Evolutionary conservation across 2,329 filamentous ascomycete genomes (phyloP).

Genomic region (Colletotrichum costaricense): DNA sequence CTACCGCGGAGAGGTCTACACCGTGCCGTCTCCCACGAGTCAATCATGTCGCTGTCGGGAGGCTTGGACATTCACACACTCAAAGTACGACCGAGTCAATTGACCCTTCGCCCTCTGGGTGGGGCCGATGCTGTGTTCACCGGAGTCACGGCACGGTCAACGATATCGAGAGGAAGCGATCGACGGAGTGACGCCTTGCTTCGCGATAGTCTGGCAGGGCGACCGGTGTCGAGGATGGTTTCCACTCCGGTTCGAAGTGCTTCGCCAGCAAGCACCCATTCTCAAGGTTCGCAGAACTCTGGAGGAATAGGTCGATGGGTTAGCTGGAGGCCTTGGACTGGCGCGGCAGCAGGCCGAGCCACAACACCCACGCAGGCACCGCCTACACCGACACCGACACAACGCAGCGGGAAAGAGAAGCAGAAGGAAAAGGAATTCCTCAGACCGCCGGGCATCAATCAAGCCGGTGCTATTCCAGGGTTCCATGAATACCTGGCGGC

Average conservation of each 20-base stretch:
- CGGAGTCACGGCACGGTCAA: conserved; percentile 69
- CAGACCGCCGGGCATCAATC: conserved; percentile 80
- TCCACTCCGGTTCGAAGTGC: conserved; percentile 44
- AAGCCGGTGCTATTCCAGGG: conserved; percentile 78
- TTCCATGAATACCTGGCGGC: conserved; percentile 69
- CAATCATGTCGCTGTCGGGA: conserved; percentile 85
- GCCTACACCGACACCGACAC: conserved; percentile 38
- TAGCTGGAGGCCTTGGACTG: conserved; percentile 62
- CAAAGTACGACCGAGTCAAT: conserved; percentile 79
- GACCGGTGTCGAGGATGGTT: conserved; percentile 47
- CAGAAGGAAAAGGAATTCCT: conserved; percentile 50
- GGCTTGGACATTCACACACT: conserved; percentile 92
- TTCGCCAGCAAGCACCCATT: conserved; percentile 42
- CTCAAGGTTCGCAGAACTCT: conserved; percentile 39
- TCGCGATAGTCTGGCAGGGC: conserved; percentile 63
- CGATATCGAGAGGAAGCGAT: conserved; percentile 58
- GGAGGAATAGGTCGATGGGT: conserved; percentile 55
- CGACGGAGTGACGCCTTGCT: conserved; percentile 67
- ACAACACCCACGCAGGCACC: conserved; percentile 24
- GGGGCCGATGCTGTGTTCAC: conserved; percentile 67
- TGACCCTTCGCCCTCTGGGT: conserved; percentile 68
- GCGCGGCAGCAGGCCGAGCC: conserved; percentile 15
- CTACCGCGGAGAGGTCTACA: conserved; percentile 63
- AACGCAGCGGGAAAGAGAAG: conserved; percentile 21
- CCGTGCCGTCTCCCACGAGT: conserved; percentile 83